Base-by-base conservation (phyloP, 1,284 basidiomycete genomes). In the Flammula alnicola region DNA sequence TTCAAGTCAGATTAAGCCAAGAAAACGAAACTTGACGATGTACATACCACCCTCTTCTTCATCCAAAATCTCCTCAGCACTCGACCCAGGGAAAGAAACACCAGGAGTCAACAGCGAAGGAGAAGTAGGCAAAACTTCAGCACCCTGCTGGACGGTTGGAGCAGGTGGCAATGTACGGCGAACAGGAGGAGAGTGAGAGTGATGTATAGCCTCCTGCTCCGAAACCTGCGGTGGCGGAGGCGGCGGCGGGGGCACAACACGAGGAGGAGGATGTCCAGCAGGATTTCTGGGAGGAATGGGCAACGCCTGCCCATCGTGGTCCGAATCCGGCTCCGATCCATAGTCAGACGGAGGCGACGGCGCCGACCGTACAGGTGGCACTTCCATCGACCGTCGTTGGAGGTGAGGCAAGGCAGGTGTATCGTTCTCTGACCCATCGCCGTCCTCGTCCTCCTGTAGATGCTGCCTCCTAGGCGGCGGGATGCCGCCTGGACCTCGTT, bases 31-130 rank as follows among this genome's bases (percentile, higher is more conserved):
- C 9, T 3, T 30, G 14, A 14, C 29, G 5, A 45, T 25, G 44
- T 9, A 71, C 77, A 57, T 51, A 84, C 84, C 84, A 33, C 79
- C 83, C 61, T 84, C 80, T 27, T 77, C 75, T 25, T 86, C 84
- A 60, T 81, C 76, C 36, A 85, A 60, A 16, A 84, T 59, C 52
- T 84, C 82, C 20, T 66, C 59, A 38, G n/a, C n/a, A n/a, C n/a
- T n/a, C n/a, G 54, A 52, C 2, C 55, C 56, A 19, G 54, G 56
- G 14, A 54, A 41, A 20, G 55, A 58, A 23, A 57, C 33, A 16
- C 60, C 45, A 42, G 54, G 49, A 3, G 55, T 59, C 39, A 57
- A 54, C 19, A 55, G 55, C 10, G 48, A 48, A 30, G 56, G 54
- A 32, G 50, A 54, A 36, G 41, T 33, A 23, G 37, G 26, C 17